Evolutionary conservation across 208 protist genomes (phyloP).

Genomic region (Tritrichomonas musculus): DNA sequence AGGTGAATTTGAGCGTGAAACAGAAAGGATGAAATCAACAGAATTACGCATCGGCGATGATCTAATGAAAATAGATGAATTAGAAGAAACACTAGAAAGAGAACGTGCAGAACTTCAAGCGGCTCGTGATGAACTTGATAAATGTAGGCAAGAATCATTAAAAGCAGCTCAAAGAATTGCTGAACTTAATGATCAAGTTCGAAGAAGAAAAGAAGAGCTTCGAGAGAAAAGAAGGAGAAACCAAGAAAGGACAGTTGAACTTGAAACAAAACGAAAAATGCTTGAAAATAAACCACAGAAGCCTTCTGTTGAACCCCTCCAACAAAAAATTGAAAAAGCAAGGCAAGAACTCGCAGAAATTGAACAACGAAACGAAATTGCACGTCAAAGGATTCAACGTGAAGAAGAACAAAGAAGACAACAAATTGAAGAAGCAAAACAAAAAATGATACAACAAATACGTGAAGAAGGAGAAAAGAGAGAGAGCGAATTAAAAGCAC

Average conservation of each 20-base stretch:
- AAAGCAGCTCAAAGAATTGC: not conserved
- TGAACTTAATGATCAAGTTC: not conserved
- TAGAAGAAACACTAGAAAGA: not conserved
- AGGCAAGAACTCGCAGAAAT: not conserved
- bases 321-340: constrained; percentile 8
- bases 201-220: not conserved
- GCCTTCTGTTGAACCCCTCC: not conserved
- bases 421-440: not conserved
- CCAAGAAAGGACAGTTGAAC: not conserved
- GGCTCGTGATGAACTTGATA: not conserved
- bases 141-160: not conserved
- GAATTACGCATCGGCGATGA: not conserved
- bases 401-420: not conserved
- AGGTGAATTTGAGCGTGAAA: constrained; percentile 13
- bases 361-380: not conserved
- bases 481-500: not conserved
- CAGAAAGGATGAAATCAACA: not conserved
- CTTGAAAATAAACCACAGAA: not conserved
- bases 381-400: not conserved
- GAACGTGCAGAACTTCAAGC: constrained; percentile 1
- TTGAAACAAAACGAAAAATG: not conserved
- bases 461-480: not conserved
- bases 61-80: constrained; percentile 12
- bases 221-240: not conserved
- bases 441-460: not conserved